Evolutionary conservation across 371 early-diverging fungal genomes (phyloP), one percentile per base, ranked within the genome.

Genomic region (Entomophthora muscae): DNA sequence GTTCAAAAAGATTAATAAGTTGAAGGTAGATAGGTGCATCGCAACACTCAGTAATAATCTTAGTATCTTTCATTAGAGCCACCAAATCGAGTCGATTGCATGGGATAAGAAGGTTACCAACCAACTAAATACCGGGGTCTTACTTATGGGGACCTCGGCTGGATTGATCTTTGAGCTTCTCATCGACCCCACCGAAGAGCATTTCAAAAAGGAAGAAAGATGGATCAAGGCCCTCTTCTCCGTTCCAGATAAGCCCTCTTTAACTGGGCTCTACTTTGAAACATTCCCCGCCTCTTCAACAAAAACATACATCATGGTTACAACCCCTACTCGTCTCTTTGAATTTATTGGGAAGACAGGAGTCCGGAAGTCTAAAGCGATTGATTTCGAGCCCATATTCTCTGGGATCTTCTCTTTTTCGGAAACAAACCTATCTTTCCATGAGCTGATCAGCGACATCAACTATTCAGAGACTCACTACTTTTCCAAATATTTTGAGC

Each of bases 81-180:
- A 89, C 55, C 73, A 80, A 3, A 81, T 93, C 51, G 83, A 88
- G 53, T 86, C 90, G 0, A 80, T 95, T 24, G 93, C 90, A 0
- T 95, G 93, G 93, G 92, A 88, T 61, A 83, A 83, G 65, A 78
- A 71, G 30, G 72, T 77, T n/a, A 67, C 73, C 24, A 64, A 67
- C 3, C 58, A 65, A 5, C 66, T 69, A 0, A 77, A 77, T 60
- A 70, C 79, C 1, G 81, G 83, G 51, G 79, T 83, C 32, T 83
- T 93, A 32, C 73, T 95, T 64, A 71, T 95, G 42, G 95, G 90
- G 13, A 89, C 91, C 1, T 70, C 76, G 55, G 84, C 86, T 30
- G 95, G 95, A 17, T 73, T 78, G 58, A 81, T 93, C 24, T 91
- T 78, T 69, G 95, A 95, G 66, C 82, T 89, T 1, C 88, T 85